Conservation (phyloP, 1,139 yeast species). For the Lizanozyma gosingica region DNA sequence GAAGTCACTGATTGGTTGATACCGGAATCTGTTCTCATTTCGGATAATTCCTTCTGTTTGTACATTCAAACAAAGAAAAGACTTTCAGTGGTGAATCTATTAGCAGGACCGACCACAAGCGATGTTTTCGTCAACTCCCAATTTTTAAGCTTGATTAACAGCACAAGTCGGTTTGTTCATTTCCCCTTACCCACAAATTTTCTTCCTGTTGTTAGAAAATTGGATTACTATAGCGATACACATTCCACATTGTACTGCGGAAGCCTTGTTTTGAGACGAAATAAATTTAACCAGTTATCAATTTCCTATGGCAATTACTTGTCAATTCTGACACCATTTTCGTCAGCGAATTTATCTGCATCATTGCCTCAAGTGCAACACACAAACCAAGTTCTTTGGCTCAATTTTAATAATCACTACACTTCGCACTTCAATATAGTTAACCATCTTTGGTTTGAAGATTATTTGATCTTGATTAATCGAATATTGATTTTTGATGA, state of each 20-base stretch:
- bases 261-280: conserved; percentile 3
- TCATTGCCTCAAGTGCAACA: conserved; percentile 1
- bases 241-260: background rate
- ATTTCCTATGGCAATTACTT: conserved; percentile 11
- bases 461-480: conserved; percentile 27
- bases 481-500: conserved; percentile 13
- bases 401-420: conserved; percentile 12
- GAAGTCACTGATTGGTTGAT: background rate
- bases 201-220: background rate
- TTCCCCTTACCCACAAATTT: conserved; percentile 7
- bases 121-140: conserved; percentile 9
- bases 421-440: conserved; percentile 12
- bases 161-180: conserved; percentile 8
- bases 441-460: conserved; percentile 26
- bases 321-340: conserved; percentile 14
- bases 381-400: conserved; percentile 15
- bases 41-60: background rate
- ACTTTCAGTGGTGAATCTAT: background rate
- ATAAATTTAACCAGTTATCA: conserved; percentile 11
- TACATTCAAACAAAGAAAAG: background rate
- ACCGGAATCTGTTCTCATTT: background rate
- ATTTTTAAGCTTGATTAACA: conserved; percentile 11
- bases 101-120: background rate
- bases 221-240: background rate
- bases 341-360: conserved; percentile 5